Evolutionary conservation across 2,329 filamentous ascomycete genomes (phyloP).

Genomic region (Stachybotrys chartarum): DNA sequence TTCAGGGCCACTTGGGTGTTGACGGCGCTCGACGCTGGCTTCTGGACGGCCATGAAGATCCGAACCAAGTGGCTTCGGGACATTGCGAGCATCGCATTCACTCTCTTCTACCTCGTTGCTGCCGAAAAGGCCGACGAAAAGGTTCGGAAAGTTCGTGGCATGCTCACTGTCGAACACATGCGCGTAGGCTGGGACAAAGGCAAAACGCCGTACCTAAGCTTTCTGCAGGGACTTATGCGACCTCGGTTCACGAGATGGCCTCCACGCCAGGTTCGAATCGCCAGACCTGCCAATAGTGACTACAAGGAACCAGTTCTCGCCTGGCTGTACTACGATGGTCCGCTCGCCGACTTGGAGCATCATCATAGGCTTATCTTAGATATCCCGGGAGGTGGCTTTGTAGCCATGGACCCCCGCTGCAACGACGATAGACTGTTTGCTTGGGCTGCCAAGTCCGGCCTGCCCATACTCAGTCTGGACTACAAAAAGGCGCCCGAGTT

Average conservation of each 20-base stretch:
- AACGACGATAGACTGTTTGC: constrained; percentile 91
- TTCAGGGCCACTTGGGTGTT: constrained; percentile 96
- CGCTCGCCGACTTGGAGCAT: constrained; percentile 66
- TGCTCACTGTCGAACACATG: constrained; percentile 84
- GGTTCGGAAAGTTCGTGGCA: constrained; percentile 80
- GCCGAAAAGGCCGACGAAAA: constrained; percentile 96
- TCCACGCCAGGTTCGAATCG: constrained; percentile 77
- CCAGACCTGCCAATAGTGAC: constrained; percentile 68
- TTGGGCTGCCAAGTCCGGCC: constrained; percentile 81
- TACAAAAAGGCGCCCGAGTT: constrained; percentile 56
- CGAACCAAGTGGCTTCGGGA: constrained; percentile 72
- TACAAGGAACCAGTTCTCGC: constrained; percentile 77
- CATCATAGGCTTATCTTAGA: constrained; percentile 79
- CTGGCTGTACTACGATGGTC: constrained; percentile 94
- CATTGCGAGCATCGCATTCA: constrained; percentile 75
- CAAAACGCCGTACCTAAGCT: constrained; percentile 75
- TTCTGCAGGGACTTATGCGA: constrained; percentile 64
- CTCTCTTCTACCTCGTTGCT: constrained; percentile 83
- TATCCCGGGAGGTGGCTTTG: constrained; percentile 88
- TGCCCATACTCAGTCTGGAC: constrained; percentile 87
- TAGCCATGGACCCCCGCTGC: constrained; percentile 91
- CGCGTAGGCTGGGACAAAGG: constrained; percentile 94
- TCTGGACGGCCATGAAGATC: constrained; percentile 97
- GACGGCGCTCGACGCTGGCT: constrained; percentile 90
- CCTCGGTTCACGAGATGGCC: constrained; percentile 75